Evolutionary conservation across 495 filamentous ascomycete species (phyloP).

Genomic region (Cenococcum geophilum): DNA sequence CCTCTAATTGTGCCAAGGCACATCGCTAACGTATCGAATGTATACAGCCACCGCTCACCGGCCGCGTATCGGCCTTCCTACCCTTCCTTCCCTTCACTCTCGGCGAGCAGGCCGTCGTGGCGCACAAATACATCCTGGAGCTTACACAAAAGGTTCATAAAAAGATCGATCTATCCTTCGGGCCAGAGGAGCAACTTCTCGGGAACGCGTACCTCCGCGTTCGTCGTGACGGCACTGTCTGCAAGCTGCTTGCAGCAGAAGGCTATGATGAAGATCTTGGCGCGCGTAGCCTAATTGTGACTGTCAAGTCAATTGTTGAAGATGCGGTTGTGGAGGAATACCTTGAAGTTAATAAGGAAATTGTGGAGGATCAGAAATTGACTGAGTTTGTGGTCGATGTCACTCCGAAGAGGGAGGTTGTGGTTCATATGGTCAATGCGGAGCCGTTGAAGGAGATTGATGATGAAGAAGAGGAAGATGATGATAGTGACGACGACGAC

Average conservation of each 20-base stretch:
- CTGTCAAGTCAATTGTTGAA: not conserved
- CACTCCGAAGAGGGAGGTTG: too few relatives aligned
- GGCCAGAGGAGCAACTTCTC: not conserved
- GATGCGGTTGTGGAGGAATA: not conserved
- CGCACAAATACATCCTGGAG: constrained; percentile 44
- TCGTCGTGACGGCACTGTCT: not conserved
- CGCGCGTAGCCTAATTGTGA: not conserved
- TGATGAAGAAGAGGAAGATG: too few relatives aligned
- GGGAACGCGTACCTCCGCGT: constrained; percentile 1
- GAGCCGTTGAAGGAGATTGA: too few relatives aligned
- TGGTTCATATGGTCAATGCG: too few relatives aligned
- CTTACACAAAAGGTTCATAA: constrained; percentile 31
- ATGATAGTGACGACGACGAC: too few relatives aligned
- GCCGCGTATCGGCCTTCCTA: constrained; percentile 39
- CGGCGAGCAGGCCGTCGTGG: constrained; percentile 41
- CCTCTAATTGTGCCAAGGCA: too few relatives aligned
- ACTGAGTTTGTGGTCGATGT: not conserved
- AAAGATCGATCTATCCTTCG: constrained; percentile 23
- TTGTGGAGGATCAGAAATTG: constrained; percentile 1
- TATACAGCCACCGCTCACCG: constrained; percentile 40
- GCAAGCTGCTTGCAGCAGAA: not conserved
- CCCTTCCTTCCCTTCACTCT: constrained; percentile 46
- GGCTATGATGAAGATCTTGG: constrained; percentile 4
- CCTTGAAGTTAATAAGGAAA: constrained; percentile 1
- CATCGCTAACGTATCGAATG: too few relatives aligned